Conservation (phyloP, 139 green algal genomes). For the Spirogloea muscicola region DNA sequence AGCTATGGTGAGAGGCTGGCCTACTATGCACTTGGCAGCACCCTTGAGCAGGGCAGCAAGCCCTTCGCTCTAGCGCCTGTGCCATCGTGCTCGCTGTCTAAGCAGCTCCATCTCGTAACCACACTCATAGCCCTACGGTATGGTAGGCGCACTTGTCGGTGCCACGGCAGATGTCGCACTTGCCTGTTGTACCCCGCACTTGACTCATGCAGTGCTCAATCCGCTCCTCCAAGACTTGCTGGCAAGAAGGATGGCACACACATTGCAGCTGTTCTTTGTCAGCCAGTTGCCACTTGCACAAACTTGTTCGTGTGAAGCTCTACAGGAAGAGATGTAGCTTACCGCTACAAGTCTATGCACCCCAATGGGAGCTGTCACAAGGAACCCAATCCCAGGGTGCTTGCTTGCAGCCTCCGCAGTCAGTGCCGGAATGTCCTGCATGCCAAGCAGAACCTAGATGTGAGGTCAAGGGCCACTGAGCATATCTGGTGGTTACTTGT, state of each 20-base stretch:
- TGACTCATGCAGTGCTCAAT: slow-evolving; percentile 34
- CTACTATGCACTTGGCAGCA: no score
- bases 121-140: no score
- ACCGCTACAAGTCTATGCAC: slow-evolving; percentile 46
- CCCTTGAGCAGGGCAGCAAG: no score
- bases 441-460: neutral
- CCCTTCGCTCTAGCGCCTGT: no score
- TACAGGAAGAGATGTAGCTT: neutral
- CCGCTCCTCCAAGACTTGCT: slow-evolving; percentile 31
- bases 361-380: slow-evolving; percentile 52
- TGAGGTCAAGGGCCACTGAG: neutral
- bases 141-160: no score
- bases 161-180: slow-evolving; percentile 31
- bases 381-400: slow-evolving; percentile 43
- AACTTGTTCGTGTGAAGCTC: slow-evolving; percentile 6
- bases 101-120: no score
- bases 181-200: neutral
- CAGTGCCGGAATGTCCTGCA: slow-evolving; percentile 51
- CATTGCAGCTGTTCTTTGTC: neutral
- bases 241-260: slow-evolving; percentile 4
- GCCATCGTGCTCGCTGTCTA: no score
- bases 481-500: neutral
- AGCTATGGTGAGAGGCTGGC: no score
- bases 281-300: neutral
- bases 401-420: slow-evolving; percentile 41